Conservation (phyloP, 2,329 filamentous ascomycete species). For the Claviceps maximensis region DNA sequence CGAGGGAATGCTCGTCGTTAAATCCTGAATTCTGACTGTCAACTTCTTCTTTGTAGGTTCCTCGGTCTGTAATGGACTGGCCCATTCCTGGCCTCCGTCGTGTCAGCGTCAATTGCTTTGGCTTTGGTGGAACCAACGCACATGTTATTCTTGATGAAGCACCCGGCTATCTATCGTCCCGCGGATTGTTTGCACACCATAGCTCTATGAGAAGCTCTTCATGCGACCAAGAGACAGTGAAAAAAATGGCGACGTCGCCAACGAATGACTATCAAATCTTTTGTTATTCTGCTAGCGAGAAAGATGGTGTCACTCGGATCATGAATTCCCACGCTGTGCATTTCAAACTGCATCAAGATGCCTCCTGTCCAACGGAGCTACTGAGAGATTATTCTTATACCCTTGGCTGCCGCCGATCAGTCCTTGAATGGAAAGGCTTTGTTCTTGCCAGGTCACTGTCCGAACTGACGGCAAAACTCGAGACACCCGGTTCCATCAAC, state of each 20-base stretch:
- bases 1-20: background rate
- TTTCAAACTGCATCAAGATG: constrained; percentile 11
- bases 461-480: constrained; percentile 21
- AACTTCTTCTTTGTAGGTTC: constrained; percentile 19
- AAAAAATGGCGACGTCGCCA: background rate
- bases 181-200: constrained; percentile 23
- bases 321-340: constrained; percentile 22
- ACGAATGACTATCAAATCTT: constrained; percentile 22
- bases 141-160: constrained; percentile 39
- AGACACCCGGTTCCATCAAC: constrained; percentile 7
- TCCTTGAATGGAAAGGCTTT: constrained; percentile 28
- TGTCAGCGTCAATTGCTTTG: constrained; percentile 43
- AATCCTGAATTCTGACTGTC: background rate
- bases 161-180: constrained; percentile 23
- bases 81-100: constrained; percentile 30
- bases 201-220: constrained; percentile 12
- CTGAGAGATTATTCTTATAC: constrained; percentile 33
- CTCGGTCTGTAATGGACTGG: constrained; percentile 28
- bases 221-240: background rate
- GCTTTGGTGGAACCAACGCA: constrained; percentile 44
- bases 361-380: constrained; percentile 7
- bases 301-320: constrained; percentile 23
- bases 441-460: constrained; percentile 21
- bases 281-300: constrained; percentile 31
- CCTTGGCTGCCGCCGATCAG: constrained; percentile 29